phyloP scores from a whole-genome alignment of 129 eudicot genomes.

The Artemisia tridentata region DNA sequence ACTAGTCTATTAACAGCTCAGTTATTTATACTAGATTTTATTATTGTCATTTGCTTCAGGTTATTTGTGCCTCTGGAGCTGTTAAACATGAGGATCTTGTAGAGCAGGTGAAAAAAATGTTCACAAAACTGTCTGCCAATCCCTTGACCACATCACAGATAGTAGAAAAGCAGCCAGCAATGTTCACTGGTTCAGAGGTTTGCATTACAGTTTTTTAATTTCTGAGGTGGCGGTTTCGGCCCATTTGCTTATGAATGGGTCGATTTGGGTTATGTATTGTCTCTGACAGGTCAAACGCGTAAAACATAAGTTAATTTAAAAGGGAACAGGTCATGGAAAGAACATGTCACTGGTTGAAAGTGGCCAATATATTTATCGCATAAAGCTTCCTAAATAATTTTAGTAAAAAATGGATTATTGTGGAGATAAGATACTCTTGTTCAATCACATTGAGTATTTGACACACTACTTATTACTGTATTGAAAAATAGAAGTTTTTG shows the following conservation, averaged over 20 bases:
- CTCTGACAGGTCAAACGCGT: neutral
- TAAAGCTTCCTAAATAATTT: neutral
- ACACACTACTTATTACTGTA: neutral
- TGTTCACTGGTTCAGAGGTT: slow-evolving; percentile 98
- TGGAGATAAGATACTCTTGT: neutral
- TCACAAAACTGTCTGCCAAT: slow-evolving; percentile 69
- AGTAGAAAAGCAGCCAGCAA: slow-evolving; percentile 75
- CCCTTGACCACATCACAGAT: slow-evolving; percentile 70
- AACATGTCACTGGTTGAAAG: neutral
- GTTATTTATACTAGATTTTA: neutral
- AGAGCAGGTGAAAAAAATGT: slow-evolving; percentile 62
- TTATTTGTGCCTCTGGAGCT: slow-evolving; percentile 90
- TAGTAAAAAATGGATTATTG: neutral
- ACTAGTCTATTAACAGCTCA: neutral
- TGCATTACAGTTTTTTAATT: slow-evolving; percentile 15
- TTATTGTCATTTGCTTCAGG: slow-evolving; percentile 41
- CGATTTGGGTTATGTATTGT: neutral
- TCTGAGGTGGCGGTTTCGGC: neutral
- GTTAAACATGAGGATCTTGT: slow-evolving; percentile 93
- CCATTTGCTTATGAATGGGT: neutral
- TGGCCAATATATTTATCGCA: neutral
- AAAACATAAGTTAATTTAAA: neutral
- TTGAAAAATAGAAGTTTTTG: too few relatives aligned
- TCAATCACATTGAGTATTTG: neutral
- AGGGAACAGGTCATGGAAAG: neutral